Evolutionary conservation across 352 stramenopile species (phyloP), one percentile per base, ranked within the genome.

Genomic region (Aphanomyces astaci): DNA sequence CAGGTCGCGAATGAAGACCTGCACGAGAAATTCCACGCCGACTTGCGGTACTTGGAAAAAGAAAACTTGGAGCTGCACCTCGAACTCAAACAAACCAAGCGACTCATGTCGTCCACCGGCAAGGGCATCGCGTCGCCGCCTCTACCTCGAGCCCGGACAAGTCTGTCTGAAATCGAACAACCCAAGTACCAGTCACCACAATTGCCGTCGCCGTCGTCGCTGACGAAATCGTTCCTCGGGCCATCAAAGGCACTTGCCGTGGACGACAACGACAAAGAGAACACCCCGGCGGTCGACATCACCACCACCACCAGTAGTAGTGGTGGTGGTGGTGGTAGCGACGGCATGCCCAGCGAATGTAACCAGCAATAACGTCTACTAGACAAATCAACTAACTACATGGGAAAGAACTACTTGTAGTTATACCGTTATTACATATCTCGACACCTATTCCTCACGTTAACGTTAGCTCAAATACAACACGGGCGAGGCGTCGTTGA

Each of bases 31-130:
- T 45, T 25, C 4, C 17, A 63, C 7, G 27, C 15, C 15, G 54
- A 63, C 19, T 27, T 48, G 27, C 17, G 17, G 31, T 63, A 63
- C 36, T 27, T 63, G 30, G 54, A 49, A 25, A 63, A 63, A 11
- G 54, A 63, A 27, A 63, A 63, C 30, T 48, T 63, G 30, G 30
- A 63, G 27, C 24, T 63, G 3, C 54, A 63, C 32, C 31, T 49
- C 24, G 54, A 63, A 32, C 19, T 63, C 13, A 63, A 63, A 19
- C 54, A 63, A 45, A 3, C 33, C 2, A 63, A 63, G n/a, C 51
- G 51, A 32, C 22, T 59, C 5, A n/a, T 59, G 25, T n/a, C 30
- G n/a, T n/a, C n/a, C n/a, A n/a, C n/a, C 13, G 51, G 30, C 22
- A 30, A 32, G 15, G 51, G 36, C 5, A 49, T n/a, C n/a, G 46